Base-by-base conservation (phyloP, 2,329 filamentous ascomycete species). In the Bipolaris zeicola region DNA sequence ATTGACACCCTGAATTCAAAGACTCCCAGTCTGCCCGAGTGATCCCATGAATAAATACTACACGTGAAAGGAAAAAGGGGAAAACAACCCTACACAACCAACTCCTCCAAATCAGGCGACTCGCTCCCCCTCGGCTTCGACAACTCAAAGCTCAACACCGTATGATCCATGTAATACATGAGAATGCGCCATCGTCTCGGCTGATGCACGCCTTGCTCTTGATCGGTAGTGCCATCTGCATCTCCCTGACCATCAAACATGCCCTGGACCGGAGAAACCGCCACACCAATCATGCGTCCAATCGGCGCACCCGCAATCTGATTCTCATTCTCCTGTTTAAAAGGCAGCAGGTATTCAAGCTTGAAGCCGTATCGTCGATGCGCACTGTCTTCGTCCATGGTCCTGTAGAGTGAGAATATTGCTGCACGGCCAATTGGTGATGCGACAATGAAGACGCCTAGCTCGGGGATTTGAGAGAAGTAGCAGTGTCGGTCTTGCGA, bases 131-230 rank as follows among this genome's bases (percentile, higher is more conserved):
- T 60, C 28, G 50, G 51, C 50, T 70, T 76, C 20, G 67, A 65
- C n/a, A 92, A 74, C 72, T 91, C 87, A 76, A 92, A 93, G 56
- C 83, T 87, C 62, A 91, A 69, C 26, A 93, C 82, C 1, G 84
- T 83, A 65, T 90, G 86, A 73, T 92, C 86, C 55, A 83, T 82
- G 70, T 89, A 93, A 71, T 90, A 87, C 73, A 93, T 76, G 71
- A 94, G 83, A 55, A 94, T 63, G 56, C 89, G 79, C 81, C 88
- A 92, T 55, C 84, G 80, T 61, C 80, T 64, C 5, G 50, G 26
- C 42, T 53, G 28, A 20, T 6, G 18, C 16, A 34, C 14, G 8
- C 26, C 22, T 38, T 47, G 33, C 16, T 24, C 10, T n/a, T 14
- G 33, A 2, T 48, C 47, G 14, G 5, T 10, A 26, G 3, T 26